Evolutionary conservation across 108 stramenopile genomes (phyloP), one percentile per base, ranked within the genome.

Genomic region (Craspedostauros australis): DNA sequence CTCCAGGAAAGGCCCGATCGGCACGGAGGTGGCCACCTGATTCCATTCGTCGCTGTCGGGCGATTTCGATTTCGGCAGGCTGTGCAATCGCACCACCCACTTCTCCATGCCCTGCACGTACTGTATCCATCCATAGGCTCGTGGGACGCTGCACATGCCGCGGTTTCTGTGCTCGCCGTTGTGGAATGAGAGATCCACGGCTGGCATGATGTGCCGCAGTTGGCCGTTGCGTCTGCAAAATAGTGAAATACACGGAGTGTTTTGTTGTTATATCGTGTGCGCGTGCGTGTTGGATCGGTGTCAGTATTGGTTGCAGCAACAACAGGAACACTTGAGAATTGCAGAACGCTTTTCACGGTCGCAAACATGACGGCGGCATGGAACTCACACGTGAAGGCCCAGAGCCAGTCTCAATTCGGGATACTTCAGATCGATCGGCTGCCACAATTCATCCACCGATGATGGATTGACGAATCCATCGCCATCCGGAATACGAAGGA

Each of bases 181-280:
- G 3, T 40, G 52, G 50, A 41, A 64, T 16, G 30, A 47, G 8
- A 70, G 11, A 46, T 70, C 69, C 1, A 70, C 16, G 2, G 69
- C 62, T n/a, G 69, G 69, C 46, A 70, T 44, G 1, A 70, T 33
- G 28, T 70, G 69, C 6, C 69, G 69, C 24, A 70, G 57, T 4
- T 18, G 15, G 19, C 69, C 69, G 1, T 46, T 19, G 0, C 62
- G 62, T 36, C 50, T 51, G n/a, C 4, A 12, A n/a, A 48, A 48
- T n/a, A n/a, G n/a, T n/a, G n/a, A n/a, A n/a, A n/a, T n/a, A n/a
- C n/a, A n/a, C n/a, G n/a, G n/a, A n/a, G n/a, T n/a, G n/a, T n/a
- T n/a, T n/a, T n/a, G n/a, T n/a, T n/a, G n/a, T n/a, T n/a, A n/a
- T n/a, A n/a, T n/a, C n/a, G n/a, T n/a, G n/a, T n/a, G n/a, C n/a